Base-by-base conservation (phyloP, 148 eudicot genomes). In the Cornus kousa region DNA sequence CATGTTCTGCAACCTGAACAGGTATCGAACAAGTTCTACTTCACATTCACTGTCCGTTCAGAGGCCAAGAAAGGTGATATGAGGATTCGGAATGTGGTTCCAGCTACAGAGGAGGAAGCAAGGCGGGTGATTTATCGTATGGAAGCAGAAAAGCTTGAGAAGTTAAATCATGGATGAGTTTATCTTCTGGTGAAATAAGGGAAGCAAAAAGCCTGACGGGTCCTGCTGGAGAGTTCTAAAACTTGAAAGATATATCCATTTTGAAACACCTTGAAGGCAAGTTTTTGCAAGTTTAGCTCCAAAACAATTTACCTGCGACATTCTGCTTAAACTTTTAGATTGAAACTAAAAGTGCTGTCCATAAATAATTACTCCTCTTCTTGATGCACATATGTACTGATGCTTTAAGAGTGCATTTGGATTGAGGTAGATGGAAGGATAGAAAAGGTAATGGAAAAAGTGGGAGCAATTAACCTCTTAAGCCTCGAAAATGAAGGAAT, bases 11-110 rank as follows among this genome's bases (percentile, higher is more conserved):
- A 13, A 35, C 53, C 48, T 81, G 43, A 75, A 65, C 81, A 95
- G 98, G 93, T 95, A 60, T 93, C 98, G 73, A 95, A 95, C 84
- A 95, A 95, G 78, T 95, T 95, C 87, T 95, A 95, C 90, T 93
- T 95, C 83, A 93, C 97, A 43, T 93, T 90, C 87, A 86, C 96
- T 0, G 81, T 91, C 37, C 78, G 84, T 71, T 71, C 88, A 28
- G 93, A 91, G 67, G 93, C 89, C 43, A 80, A 82, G 55, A 83
- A 67, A 80, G 83, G 85, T 22, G 91, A 93, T 46, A 76, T 80
- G 66, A 91, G 83, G 78, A 89, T 95, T 68, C 92, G 93, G 39
- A 90, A 86, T 68, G 97, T 95, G 74, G 88, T 91, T 68, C 97
- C 98, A 68, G 92, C 91, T 59, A 91, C 97, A 0, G 98, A 91